Conservation (phyloP, 2,329 filamentous ascomycete genomes). For the Tympanopsis confertula region DNA sequence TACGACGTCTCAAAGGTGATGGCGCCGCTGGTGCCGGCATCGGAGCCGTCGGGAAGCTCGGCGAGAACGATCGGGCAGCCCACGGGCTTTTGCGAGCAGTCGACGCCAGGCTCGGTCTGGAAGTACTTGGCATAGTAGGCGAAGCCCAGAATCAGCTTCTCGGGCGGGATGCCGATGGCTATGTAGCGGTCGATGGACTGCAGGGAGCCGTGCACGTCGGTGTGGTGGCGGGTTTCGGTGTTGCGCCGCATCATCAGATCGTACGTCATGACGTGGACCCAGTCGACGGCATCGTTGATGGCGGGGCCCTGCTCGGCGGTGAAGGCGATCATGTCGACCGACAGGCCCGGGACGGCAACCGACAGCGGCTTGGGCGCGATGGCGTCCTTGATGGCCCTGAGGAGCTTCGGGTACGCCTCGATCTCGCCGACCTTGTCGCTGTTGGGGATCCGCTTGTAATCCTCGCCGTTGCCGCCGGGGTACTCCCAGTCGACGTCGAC, state of each 20-base stretch:
- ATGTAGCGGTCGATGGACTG: constrained; percentile 41
- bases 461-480: constrained; percentile 29
- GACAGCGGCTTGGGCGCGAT: constrained; percentile 32
- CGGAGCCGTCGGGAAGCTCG: constrained; percentile 47
- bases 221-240: constrained; percentile 31
- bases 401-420: constrained; percentile 28
- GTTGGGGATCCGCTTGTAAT: constrained; percentile 34
- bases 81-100: constrained; percentile 32
- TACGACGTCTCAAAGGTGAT: constrained; percentile 24
- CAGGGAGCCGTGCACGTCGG: constrained; percentile 23
- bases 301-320: constrained; percentile 27
- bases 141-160: constrained; percentile 53
- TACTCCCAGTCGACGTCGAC: constrained; percentile 35
- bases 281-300: constrained; percentile 31
- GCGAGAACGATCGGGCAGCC: constrained; percentile 47
- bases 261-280: constrained; percentile 22
- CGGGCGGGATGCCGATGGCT: constrained; percentile 36
- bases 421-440: constrained; percentile 28
- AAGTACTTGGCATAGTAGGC: constrained; percentile 64
- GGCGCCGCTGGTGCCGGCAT: constrained; percentile 36
- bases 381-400: constrained; percentile 25
- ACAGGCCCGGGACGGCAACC: constrained; percentile 33
- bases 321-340: constrained; percentile 34
- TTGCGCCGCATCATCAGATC: constrained; percentile 20
- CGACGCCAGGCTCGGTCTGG: constrained; percentile 31